Evolutionary conservation across 768 basidiomycete species (phyloP).

Genomic region (Boletales sp.): DNA sequence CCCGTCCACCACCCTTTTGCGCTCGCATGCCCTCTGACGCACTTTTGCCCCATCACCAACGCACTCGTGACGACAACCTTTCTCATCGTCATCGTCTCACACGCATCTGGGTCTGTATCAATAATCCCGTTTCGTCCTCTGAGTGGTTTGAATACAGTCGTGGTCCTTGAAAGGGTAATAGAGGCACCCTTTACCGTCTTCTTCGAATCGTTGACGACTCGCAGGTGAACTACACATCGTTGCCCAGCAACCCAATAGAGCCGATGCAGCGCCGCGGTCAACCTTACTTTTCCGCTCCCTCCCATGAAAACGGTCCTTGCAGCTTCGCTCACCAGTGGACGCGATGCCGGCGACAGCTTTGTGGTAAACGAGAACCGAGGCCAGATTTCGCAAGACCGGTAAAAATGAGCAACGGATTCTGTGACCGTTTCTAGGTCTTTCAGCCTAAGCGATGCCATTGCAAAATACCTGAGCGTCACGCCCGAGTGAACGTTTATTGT

Average conservation of each 20-base stretch:
- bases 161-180: conserved; percentile 62
- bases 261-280: conserved; percentile 69
- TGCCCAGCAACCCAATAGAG: conserved; percentile 82
- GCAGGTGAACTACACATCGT: conserved; percentile 62
- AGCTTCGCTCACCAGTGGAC: conserved; percentile 55
- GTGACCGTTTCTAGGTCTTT: conserved; percentile 57
- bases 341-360: conserved; percentile 56
- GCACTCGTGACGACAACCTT: conserved; percentile 64
- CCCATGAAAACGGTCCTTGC: conserved; percentile 58
- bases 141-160: conserved; percentile 58
- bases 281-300: conserved; percentile 58
- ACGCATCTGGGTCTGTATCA: conserved; percentile 51
- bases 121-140: conserved; percentile 28
- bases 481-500: conserved; percentile 51
- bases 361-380: conserved; percentile 63
- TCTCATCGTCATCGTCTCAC: conserved; percentile 55
- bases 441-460: conserved; percentile 75
- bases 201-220: conserved; percentile 63
- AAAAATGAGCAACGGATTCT: conserved; percentile 85
- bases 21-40: conserved; percentile 66
- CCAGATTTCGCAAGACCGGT: conserved; percentile 77
- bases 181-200: conserved; percentile 63
- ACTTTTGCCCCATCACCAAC: conserved; percentile 63
- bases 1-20: conserved; percentile 92
- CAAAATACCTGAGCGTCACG: conserved; percentile 72